Evolutionary conservation across 352 stramenopile genomes (phyloP).

Genomic region (Phytophthora sp.): DNA sequence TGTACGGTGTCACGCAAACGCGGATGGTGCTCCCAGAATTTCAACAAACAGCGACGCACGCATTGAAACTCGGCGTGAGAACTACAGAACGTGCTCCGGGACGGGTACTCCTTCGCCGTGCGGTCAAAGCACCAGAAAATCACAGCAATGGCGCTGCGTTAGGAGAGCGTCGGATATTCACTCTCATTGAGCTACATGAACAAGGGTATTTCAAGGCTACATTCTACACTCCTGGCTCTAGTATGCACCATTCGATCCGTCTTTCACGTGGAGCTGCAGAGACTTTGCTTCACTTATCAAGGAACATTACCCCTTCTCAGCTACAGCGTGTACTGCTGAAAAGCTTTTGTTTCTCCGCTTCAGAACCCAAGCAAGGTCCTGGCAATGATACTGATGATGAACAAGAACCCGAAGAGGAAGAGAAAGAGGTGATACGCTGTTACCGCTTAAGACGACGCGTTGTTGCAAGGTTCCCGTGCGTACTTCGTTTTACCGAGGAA

Average conservation of each 20-base stretch:
- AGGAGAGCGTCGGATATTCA: constrained; percentile 29
- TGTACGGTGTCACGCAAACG: constrained; percentile 47
- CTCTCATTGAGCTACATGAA: constrained; percentile 27
- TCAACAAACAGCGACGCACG: background rate
- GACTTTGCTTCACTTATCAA: constrained; percentile 25
- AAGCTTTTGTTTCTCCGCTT: constrained; percentile 11
- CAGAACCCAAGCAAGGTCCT: background rate
- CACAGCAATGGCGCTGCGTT: background rate
- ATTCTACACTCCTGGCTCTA: constrained; percentile 30
- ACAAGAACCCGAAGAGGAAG: background rate
- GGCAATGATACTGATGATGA: background rate
- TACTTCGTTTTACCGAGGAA: constrained; percentile 40
- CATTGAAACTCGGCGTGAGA: constrained; percentile 23
- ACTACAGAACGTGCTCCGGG: constrained; percentile 26
- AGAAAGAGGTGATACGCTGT: background rate
- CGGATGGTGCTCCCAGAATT: constrained; percentile 10
- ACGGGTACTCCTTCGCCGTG: constrained; percentile 36
- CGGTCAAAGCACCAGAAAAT: constrained; percentile 8
- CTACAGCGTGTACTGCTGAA: constrained; percentile 15
- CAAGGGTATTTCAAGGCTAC: constrained; percentile 21
- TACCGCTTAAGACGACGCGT: constrained; percentile 33
- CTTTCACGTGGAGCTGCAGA: constrained; percentile 16
- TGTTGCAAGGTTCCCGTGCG: constrained; percentile 50
- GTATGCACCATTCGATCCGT: constrained; percentile 2
- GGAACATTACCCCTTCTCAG: constrained; percentile 11